These are phyloP conservation scores for Pseudopyricularia javanii DNA, from an alignment of 2,329 filamentous ascomycete species.

Conservation along the genomic window DNA sequence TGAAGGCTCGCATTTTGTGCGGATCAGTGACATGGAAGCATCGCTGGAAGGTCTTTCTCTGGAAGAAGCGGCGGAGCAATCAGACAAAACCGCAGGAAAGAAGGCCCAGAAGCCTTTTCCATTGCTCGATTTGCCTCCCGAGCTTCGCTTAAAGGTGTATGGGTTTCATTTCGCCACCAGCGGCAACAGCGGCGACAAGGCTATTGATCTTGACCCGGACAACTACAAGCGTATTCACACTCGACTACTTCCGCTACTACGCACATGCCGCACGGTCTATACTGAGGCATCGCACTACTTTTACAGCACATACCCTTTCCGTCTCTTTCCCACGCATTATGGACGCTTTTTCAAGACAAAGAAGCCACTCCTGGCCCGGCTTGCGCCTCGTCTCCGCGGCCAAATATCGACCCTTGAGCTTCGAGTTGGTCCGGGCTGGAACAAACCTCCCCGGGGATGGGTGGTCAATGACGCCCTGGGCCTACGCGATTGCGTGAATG, in stretches of 20 bases:
- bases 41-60: slow-evolving; percentile 31
- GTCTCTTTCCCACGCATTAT: slow-evolving; percentile 53
- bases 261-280: slow-evolving; percentile 48
- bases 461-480: slow-evolving; percentile 53
- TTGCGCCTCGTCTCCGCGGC: slow-evolving; percentile 47
- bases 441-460: slow-evolving; percentile 57
- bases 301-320: slow-evolving; percentile 50
- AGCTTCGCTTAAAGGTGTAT: slow-evolving; percentile 60
- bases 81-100: background rate
- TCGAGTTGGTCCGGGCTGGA: slow-evolving; percentile 62
- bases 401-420: slow-evolving; percentile 54
- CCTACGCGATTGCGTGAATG: slow-evolving; percentile 45
- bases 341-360: slow-evolving; percentile 62
- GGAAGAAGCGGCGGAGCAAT: slow-evolving; percentile 15
- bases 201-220: slow-evolving; percentile 54
- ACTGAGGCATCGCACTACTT: slow-evolving; percentile 53
- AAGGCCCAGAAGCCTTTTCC: slow-evolving; percentile 35
- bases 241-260: slow-evolving; percentile 42
- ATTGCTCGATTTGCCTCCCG: slow-evolving; percentile 56
- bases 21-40: slow-evolving; percentile 24
- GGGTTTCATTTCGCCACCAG: slow-evolving; percentile 43
- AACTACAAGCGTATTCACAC: slow-evolving; percentile 52
- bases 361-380: slow-evolving; percentile 54
- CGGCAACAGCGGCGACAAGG: slow-evolving; percentile 22
- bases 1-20: slow-evolving; percentile 10